Conservation (phyloP, 805 yeast genomes). For the Candida awuae region DNA sequence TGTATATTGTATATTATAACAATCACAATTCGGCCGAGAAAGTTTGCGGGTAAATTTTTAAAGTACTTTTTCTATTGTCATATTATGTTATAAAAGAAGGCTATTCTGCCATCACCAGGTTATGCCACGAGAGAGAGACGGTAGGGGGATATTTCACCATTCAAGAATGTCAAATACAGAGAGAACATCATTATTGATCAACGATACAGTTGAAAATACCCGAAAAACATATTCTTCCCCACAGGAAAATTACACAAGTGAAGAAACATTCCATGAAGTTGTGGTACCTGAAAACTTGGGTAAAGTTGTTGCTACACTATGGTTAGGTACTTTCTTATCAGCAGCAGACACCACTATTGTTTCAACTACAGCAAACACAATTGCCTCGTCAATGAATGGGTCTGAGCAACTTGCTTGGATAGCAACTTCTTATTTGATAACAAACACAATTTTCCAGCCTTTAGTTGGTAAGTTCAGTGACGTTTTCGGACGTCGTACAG, state of each 20-base stretch:
- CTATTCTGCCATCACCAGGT: too few species aligned
- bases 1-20: too few species aligned
- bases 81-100: too few species aligned
- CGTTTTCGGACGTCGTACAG: constrained; percentile 46
- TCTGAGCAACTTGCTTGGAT: constrained; percentile 55
- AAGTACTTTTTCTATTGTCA: too few species aligned
- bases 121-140: too few species aligned
- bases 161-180: constrained; percentile 2
- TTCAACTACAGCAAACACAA: constrained; percentile 48
- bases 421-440: constrained; percentile 60
- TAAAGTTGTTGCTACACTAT: constrained; percentile 28
- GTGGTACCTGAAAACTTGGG: constrained; percentile 17
- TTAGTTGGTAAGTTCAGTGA: constrained; percentile 65
- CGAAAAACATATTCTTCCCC: constrained; percentile 5
- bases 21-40: too few species aligned
- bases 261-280: constrained; percentile 15
- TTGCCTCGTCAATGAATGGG: constrained; percentile 51
- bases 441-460: constrained; percentile 70
- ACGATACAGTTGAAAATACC: constrained; percentile 2
- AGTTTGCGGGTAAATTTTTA: too few species aligned
- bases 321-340: constrained; percentile 42
- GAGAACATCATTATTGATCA: constrained; percentile 7
- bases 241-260: constrained; percentile 9
- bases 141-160: background rate
- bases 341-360: constrained; percentile 56